These are phyloP conservation scores for Astrocystis sublimbata DNA, from an alignment of 495 filamentous ascomycete species.

Conservation along the genomic window DNA sequence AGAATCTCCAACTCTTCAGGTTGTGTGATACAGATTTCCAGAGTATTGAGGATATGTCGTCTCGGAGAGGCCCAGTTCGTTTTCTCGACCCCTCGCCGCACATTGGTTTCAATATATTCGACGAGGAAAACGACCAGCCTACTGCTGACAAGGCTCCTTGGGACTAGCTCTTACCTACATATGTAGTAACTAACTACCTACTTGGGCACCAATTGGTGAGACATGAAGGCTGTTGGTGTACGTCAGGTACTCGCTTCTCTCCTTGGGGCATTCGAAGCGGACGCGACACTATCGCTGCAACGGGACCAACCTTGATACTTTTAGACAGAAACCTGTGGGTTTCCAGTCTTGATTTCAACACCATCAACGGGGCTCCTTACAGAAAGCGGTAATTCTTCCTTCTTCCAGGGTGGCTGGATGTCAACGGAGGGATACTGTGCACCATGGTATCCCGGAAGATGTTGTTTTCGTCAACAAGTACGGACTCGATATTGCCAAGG, in stretches of 20 bases:
- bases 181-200: slow-evolving; percentile 7
- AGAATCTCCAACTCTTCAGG: slow-evolving; percentile 35
- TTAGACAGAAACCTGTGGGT: slow-evolving; percentile 31
- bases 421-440: slow-evolving; percentile 9
- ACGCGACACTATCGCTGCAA: slow-evolving; percentile 3
- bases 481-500: slow-evolving; percentile 23
- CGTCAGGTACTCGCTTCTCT: not conserved
- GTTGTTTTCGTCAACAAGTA: slow-evolving; percentile 23
- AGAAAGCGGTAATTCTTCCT: slow-evolving; percentile 30
- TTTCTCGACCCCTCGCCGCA: slow-evolving; percentile 35
- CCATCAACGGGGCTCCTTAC: slow-evolving; percentile 2
- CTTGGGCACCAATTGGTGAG: slow-evolving; percentile 5
- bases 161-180: slow-evolving; percentile 20
- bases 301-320: slow-evolving; percentile 30
- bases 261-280: not conserved
- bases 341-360: slow-evolving; percentile 26
- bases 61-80: slow-evolving; percentile 21
- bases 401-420: slow-evolving; percentile 27
- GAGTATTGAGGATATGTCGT: slow-evolving; percentile 21
- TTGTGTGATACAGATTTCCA: slow-evolving; percentile 27
- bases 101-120: slow-evolving; percentile 38
- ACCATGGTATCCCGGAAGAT: slow-evolving; percentile 5
- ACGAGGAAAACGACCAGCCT: slow-evolving; percentile 38
- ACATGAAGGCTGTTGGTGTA: slow-evolving; percentile 5
- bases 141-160: slow-evolving; percentile 30